phyloP scores from a whole-genome alignment of 2,329 filamentous ascomycete genomes.

The Didymella glomerata region DNA sequence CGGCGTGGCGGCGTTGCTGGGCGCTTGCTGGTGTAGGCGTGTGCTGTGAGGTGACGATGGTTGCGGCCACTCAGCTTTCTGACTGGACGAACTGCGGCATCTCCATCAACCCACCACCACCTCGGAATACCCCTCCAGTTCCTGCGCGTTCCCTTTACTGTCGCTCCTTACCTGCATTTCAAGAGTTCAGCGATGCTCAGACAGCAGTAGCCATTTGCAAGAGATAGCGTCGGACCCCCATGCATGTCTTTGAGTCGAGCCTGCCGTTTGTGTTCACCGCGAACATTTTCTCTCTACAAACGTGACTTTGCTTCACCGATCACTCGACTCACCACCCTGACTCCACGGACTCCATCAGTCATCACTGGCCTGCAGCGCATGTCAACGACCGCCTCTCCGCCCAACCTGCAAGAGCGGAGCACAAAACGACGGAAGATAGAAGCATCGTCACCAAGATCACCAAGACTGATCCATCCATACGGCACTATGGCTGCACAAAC shows the following conservation, averaged over 20 bases:
- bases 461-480: slow-evolving; percentile 36
- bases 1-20: slow-evolving; percentile 14
- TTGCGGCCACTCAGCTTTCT: slow-evolving; percentile 46
- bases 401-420: slow-evolving; percentile 36
- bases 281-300: slow-evolving; percentile 35
- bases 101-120: slow-evolving; percentile 35
- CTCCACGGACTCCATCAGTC: slow-evolving; percentile 11
- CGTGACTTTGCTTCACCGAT: slow-evolving; percentile 28
- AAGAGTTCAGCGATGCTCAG: slow-evolving; percentile 2
- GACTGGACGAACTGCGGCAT: slow-evolving; percentile 42
- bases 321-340: slow-evolving; percentile 15
- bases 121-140: slow-evolving; percentile 19
- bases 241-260: slow-evolving; percentile 44
- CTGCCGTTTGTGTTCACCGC: slow-evolving; percentile 40
- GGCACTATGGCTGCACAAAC: slow-evolving; percentile 40
- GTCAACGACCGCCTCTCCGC: slow-evolving; percentile 35
- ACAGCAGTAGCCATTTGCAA: slow-evolving; percentile 5
- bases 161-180: slow-evolving; percentile 11
- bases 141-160: slow-evolving; percentile 12
- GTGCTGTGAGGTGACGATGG: slow-evolving; percentile 33
- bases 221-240: slow-evolving; percentile 19
- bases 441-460: slow-evolving; percentile 23
- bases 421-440: slow-evolving; percentile 46
- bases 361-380: slow-evolving; percentile 37
- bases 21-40: slow-evolving; percentile 22